These are phyloP conservation scores for Leishmania turanica DNA, from an alignment of 208 protist genomes.

Conservation along the genomic window DNA sequence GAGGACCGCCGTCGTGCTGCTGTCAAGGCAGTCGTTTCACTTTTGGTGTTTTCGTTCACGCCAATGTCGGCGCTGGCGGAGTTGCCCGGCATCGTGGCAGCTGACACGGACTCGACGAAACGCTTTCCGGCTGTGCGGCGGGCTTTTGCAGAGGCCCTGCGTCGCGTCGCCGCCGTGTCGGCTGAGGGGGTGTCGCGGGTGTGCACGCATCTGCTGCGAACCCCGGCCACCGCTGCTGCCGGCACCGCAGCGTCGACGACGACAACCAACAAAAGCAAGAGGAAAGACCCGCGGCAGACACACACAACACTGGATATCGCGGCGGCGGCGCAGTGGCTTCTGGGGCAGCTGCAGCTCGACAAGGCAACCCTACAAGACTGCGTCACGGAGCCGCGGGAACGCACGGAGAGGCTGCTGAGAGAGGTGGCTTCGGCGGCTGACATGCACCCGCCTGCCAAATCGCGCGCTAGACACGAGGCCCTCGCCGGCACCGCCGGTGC, in stretches of 20 bases:
- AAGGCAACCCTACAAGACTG: slow-evolving; percentile 16
- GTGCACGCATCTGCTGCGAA: slow-evolving; percentile 17
- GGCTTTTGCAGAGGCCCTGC: slow-evolving; percentile 8
- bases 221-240: background rate
- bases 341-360: slow-evolving; percentile 19
- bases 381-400: slow-evolving; percentile 14
- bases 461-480: slow-evolving; percentile 26
- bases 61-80: slow-evolving; percentile 6
- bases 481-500: background rate
- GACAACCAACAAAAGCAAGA: slow-evolving; percentile 6
- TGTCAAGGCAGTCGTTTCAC: slow-evolving; percentile 34
- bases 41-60: slow-evolving; percentile 30
- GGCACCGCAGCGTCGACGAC: background rate
- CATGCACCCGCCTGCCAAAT: slow-evolving; percentile 12
- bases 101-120: slow-evolving; percentile 10
- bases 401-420: slow-evolving; percentile 22
- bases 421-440: slow-evolving; percentile 6
- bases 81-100: background rate
- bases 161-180: slow-evolving; percentile 6
- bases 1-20: slow-evolving; percentile 29
- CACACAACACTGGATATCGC: background rate
- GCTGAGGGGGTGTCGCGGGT: slow-evolving; percentile 24
- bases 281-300: background rate
- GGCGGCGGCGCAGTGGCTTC: slow-evolving; percentile 13
- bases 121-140: slow-evolving; percentile 22